phyloP scores from a whole-genome alignment of 2,329 filamentous ascomycete genomes.

The Diplodia seriata region DNA sequence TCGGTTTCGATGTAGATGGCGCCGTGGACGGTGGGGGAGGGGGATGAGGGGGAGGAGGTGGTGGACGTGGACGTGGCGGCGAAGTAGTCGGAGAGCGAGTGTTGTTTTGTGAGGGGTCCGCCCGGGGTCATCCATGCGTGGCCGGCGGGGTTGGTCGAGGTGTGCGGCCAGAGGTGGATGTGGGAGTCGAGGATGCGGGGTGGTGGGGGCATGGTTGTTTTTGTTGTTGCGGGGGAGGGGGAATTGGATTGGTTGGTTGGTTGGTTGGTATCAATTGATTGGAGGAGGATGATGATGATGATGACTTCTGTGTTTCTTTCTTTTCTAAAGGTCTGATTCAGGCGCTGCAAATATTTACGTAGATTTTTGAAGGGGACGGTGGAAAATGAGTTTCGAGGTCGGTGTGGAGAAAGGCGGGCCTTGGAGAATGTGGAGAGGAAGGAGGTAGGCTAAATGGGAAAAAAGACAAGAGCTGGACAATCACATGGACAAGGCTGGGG shows the following conservation, averaged over 20 bases:
- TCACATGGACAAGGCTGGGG: not conserved
- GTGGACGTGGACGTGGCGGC: slow-evolving; percentile 8
- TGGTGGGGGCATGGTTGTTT: slow-evolving; percentile 20
- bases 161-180: slow-evolving; percentile 82
- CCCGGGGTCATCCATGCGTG: slow-evolving; percentile 73
- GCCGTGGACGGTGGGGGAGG: slow-evolving; percentile 50
- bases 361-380: no score
- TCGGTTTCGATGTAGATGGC: slow-evolving; percentile 88
- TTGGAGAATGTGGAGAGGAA: slow-evolving; percentile 1
- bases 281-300: no score
- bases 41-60: slow-evolving; percentile 2
- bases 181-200: slow-evolving; percentile 77
- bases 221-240: no score
- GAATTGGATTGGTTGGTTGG: not conserved
- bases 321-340: no score
- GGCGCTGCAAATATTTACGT: not conserved
- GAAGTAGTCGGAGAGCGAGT: slow-evolving; percentile 69
- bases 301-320: not conserved
- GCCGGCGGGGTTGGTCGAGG: slow-evolving; percentile 64
- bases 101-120: slow-evolving; percentile 67
- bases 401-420: not conserved
- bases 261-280: not conserved
- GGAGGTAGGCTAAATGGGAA: slow-evolving; percentile 10
- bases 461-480: not conserved
- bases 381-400: not conserved